phyloP scores from a whole-genome alignment of 805 yeast genomes.

The Komagataella ulmi region DNA sequence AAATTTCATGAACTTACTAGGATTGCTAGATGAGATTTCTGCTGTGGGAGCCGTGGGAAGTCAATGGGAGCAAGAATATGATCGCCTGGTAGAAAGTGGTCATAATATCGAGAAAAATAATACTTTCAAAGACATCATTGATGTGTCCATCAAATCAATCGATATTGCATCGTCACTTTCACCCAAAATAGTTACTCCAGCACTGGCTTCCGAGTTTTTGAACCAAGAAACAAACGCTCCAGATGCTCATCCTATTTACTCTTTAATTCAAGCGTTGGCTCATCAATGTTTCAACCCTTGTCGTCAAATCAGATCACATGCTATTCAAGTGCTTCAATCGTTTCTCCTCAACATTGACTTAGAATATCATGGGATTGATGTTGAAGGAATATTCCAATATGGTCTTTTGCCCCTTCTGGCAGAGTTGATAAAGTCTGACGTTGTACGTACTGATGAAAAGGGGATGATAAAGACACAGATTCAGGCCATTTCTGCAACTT shows the following conservation, averaged over 20 bases:
- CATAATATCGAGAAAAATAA: constrained; percentile 25
- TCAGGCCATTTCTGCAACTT: constrained; percentile 52
- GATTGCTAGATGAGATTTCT: constrained; percentile 65
- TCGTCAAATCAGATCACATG: constrained; percentile 55
- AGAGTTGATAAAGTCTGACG: constrained; percentile 55
- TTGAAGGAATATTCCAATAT: constrained; percentile 49
- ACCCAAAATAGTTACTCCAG: constrained; percentile 17
- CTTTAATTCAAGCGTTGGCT: constrained; percentile 70
- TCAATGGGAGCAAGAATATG: constrained; percentile 58
- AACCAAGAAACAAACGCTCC: constrained; percentile 8
- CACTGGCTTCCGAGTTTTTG: constrained; percentile 21
- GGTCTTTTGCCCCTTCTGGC: constrained; percentile 65
- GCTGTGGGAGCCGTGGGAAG: constrained; percentile 74
- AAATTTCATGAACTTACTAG: constrained; percentile 55
- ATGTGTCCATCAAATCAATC: constrained; percentile 48
- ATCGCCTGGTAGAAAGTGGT: constrained; percentile 26
- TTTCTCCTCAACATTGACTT: constrained; percentile 26
- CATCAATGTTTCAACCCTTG: constrained; percentile 88
- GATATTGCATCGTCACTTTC: constrained; percentile 42
- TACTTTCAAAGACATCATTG: constrained; percentile 41
- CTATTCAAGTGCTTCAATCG: constrained; percentile 46
- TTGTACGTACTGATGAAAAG: constrained; percentile 39
- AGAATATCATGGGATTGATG: constrained; percentile 19
- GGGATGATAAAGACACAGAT: constrained; percentile 57
- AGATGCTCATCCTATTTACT: constrained; percentile 29